These are phyloP conservation scores for Juglanconis sp. DNA, from an alignment of 2,329 filamentous ascomycete species.

Conservation along the genomic window DNA sequence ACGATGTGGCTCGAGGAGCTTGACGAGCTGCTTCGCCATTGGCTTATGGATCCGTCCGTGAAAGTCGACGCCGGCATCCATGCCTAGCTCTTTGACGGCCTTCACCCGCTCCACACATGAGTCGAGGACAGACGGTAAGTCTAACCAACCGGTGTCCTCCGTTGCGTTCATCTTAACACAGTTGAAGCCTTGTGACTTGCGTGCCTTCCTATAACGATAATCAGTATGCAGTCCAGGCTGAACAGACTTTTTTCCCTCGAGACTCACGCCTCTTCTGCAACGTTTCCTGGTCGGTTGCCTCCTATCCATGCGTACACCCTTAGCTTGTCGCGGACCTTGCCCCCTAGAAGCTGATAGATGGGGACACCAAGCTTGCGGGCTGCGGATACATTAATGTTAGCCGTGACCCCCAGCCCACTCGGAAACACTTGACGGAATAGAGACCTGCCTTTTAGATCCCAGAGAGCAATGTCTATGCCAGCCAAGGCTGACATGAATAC, in stretches of 20 bases:
- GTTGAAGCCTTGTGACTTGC: slow-evolving; percentile 53
- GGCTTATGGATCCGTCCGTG: slow-evolving; percentile 68
- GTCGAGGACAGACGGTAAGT: slow-evolving; percentile 56
- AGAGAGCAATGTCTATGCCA: slow-evolving; percentile 67
- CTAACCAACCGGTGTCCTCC: slow-evolving; percentile 64
- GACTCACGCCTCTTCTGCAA: slow-evolving; percentile 50
- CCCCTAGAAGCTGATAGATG: slow-evolving; percentile 62
- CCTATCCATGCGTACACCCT: slow-evolving; percentile 69
- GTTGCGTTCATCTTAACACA: slow-evolving; percentile 68
- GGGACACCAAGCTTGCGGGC: slow-evolving; percentile 45
- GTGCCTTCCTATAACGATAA: slow-evolving; percentile 36
- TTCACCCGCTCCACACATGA: slow-evolving; percentile 58
- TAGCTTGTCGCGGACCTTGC: slow-evolving; percentile 60
- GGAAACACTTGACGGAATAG: no score
- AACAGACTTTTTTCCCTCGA: not conserved
- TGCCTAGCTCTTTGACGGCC: slow-evolving; percentile 59
- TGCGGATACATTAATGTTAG: not conserved
- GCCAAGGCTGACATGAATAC: slow-evolving; percentile 69
- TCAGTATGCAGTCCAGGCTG: not conserved
- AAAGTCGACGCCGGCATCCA: slow-evolving; percentile 66
- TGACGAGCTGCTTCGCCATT: slow-evolving; percentile 68
- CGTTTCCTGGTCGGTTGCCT: slow-evolving; percentile 61
- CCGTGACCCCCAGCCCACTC: no score
- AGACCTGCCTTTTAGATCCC: slow-evolving; percentile 56
- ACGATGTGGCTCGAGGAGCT: slow-evolving; percentile 56